Evolutionary conservation across 163 green algal genomes (phyloP).

Genomic region (Chloromonas sp.): DNA sequence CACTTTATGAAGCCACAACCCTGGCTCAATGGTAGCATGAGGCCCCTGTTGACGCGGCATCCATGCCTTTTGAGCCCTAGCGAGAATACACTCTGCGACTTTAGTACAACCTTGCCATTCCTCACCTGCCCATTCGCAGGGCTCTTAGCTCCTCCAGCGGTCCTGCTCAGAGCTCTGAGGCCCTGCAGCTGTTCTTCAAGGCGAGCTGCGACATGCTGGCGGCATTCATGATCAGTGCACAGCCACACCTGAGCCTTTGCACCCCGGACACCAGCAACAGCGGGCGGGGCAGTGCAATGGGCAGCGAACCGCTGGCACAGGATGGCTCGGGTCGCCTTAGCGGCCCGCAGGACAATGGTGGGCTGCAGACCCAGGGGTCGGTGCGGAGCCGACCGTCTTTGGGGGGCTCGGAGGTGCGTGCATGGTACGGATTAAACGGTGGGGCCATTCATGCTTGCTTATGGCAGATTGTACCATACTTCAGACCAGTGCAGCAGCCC

Average conservation of each 20-base stretch:
- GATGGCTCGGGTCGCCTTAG: not conserved
- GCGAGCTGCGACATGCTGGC: slow-evolving; percentile 10
- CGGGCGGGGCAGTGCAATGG: not conserved
- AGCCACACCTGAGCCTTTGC: not conserved
- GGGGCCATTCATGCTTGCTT: too few species aligned
- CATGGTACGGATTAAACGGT: too few species aligned
- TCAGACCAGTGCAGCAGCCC: too few species aligned
- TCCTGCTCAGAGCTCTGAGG: not conserved
- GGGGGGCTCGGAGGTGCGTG: not conserved
- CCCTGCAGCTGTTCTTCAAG: slow-evolving; percentile 14
- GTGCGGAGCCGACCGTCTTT: not conserved
- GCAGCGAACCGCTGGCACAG: not conserved
- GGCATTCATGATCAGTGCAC: not conserved
- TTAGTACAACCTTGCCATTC: too few species aligned
- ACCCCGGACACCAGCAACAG: not conserved
- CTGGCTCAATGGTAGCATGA: not conserved
- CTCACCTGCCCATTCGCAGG: not conserved
- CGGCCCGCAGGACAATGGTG: not conserved
- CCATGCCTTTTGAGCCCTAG: not conserved
- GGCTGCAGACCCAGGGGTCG: not conserved
- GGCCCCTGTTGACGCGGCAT: too few species aligned
- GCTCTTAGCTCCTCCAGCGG: not conserved
- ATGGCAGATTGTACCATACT: too few species aligned
- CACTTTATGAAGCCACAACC: not conserved
- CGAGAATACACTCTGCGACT: too few species aligned